Evolutionary conservation across 768 basidiomycete species (phyloP), one percentile per base, ranked within the genome.

Genomic region (Termitomyces sp.): DNA sequence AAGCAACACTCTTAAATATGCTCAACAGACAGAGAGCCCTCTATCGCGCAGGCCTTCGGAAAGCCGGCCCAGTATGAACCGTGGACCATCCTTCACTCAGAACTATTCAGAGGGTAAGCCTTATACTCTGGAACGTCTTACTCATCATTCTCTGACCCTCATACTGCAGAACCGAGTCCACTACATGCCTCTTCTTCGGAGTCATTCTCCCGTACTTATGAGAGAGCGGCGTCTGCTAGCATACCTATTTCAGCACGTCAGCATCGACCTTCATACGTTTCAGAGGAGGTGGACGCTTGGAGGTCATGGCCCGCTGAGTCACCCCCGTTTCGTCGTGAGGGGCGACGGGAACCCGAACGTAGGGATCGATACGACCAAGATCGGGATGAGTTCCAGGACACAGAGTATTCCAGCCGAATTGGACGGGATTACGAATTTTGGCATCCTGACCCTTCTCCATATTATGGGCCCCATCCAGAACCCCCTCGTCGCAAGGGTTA

Each of bases 1-100:
- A 50, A 66, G 65, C 35, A 63, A 60, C 33, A 63, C 65, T 20
- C 58, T 59, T 35, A 63, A 60, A 52, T 62, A 53, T 28, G 66
- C 66, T 43, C 61, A 61, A 14, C 58, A 59, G 41, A 22, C 56
- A 8, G 64, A 63, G 8, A 63, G 59, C 38, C 61, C 62, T 22
- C 60, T 60, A n/a, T 62, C 58, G 14, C 60, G 66, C 24, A 60
- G 64, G 49, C 26, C 60, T 32, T 63, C 64, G 0, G 64, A 63
- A 32, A 56, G 44, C 26, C 57, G 62, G 33, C 62, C 59, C 7
- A 40, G 26, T 18, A 32, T 62, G 10, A 50, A 45, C 24, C 62
- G 66, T 14, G 62, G 65, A 36, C 60, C 64, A 33, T 66, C 60
- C 11, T 66, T 59, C 11, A 44, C 56, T 13, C 63, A 62, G 52